phyloP scores from a whole-genome alignment of 345 rosid species.

The Lumnitzera racemosa region DNA sequence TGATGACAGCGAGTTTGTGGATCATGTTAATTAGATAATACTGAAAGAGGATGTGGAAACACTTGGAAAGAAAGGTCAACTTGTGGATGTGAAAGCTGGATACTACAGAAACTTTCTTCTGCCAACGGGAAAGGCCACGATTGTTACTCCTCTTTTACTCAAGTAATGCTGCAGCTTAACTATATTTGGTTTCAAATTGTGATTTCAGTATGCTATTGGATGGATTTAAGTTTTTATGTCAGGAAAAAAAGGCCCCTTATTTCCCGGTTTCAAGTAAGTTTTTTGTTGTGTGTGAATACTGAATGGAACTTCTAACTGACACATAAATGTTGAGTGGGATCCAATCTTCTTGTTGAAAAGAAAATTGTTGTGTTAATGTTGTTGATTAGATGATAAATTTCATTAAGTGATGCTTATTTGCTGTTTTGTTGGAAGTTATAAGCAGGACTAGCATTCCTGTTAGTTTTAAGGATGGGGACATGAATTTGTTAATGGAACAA shows the following conservation, averaged over 20 bases:
- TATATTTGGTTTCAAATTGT: neutral
- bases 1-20: neutral
- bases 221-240: neutral
- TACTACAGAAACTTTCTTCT: slow-evolving; percentile 75
- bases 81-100: slow-evolving; percentile 83
- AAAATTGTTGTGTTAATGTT: too few relatives aligned
- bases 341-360: too few relatives aligned
- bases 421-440: too few relatives aligned
- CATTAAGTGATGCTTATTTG: too few relatives aligned
- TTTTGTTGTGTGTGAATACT: too few relatives aligned
- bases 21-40: slow-evolving; percentile 42
- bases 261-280: too few relatives aligned
- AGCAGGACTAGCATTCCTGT: too few relatives aligned
- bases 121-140: slow-evolving; percentile 80
- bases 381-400: too few relatives aligned
- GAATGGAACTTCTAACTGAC: too few relatives aligned
- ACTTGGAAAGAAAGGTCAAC: slow-evolving; percentile 75
- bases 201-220: too few relatives aligned
- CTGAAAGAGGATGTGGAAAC: slow-evolving; percentile 74
- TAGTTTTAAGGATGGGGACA: neutral
- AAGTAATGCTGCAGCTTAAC: slow-evolving; percentile 40
- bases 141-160: slow-evolving; percentile 67
- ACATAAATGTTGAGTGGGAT: too few relatives aligned
- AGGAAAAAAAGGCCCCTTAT: neutral
- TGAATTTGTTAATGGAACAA: neutral